A percentile compares a stretch with the other conserved stretches of the same genome.
phyloP scores from a whole-genome alignment of 139 green algal species.

The Diplosphaera chodatii region DNA sequence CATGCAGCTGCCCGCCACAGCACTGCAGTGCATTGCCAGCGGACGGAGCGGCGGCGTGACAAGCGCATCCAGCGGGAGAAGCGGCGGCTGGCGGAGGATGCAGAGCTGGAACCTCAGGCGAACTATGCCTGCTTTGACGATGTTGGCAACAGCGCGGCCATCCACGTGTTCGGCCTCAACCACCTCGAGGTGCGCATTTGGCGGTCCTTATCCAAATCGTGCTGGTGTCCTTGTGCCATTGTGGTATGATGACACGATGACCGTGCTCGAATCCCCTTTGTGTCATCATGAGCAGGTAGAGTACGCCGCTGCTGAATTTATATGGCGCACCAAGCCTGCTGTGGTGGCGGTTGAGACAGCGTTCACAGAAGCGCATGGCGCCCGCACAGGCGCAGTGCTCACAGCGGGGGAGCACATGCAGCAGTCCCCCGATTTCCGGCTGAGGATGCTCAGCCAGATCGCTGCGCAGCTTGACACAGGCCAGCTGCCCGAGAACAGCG shows the following conservation, averaged over 20 bases:
- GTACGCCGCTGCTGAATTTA: constrained; percentile 23
- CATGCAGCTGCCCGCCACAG: neutral
- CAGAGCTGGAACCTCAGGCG: neutral
- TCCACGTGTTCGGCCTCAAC: constrained; percentile 29
- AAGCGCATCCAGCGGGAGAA: neutral
- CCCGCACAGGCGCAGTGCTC: constrained; percentile 27
- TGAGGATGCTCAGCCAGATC: neutral
- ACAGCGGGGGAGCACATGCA: neutral
- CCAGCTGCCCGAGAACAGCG: neutral
- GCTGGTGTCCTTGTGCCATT: too few species aligned
- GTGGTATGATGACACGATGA: too few species aligned
- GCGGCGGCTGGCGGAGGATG: neutral
- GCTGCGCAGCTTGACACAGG: neutral
- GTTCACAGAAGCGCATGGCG: constrained; percentile 51
- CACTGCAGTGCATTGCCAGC: neutral
- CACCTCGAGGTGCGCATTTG: constrained; percentile 10
- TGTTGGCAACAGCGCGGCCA: constrained; percentile 2
- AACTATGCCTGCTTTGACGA: neutral
- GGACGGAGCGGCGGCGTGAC: neutral
- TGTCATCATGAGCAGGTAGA: neutral
- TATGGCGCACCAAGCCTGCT: constrained; percentile 27
- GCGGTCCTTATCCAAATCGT: too few species aligned
- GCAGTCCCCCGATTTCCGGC: neutral
- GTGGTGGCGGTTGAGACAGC: constrained; percentile 64
- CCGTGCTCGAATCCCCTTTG: too few species aligned